These are phyloP conservation scores for Talaromyces funiculosus DNA, from an alignment of 2,329 filamentous ascomycete genomes.

Conservation along the genomic window DNA sequence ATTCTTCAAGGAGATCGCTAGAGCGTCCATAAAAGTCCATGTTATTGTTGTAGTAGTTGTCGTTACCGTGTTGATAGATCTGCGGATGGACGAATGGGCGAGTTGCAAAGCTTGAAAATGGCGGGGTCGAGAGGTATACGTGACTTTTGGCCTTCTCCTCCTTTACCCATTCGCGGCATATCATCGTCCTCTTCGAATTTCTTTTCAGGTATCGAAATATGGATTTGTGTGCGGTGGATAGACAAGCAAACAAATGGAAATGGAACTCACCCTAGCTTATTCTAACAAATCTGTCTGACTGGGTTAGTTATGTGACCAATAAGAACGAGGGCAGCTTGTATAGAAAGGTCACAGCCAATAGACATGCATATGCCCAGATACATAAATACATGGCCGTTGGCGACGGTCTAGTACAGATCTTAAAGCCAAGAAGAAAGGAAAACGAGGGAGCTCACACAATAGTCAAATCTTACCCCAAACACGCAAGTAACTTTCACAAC, in stretches of 20 bases:
- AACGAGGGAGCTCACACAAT: background rate
- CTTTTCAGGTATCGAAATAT: background rate
- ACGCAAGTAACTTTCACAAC: background rate
- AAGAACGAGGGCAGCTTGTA: background rate
- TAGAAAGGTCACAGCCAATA: background rate
- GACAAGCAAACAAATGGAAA: background rate
- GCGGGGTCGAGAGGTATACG: background rate
- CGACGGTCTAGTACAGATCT: background rate
- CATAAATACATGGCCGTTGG: background rate
- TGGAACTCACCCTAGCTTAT: background rate
- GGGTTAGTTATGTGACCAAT: background rate
- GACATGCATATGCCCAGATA: background rate
- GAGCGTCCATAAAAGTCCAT: too few relatives aligned
- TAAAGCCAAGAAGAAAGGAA: background rate
- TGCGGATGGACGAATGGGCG: background rate
- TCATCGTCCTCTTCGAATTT: background rate
- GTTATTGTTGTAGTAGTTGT: background rate
- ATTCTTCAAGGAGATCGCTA: background rate
- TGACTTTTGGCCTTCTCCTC: background rate
- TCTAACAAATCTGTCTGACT: background rate
- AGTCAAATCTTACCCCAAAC: background rate
- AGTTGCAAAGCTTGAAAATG: background rate
- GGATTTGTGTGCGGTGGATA: background rate
- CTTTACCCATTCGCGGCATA: background rate
- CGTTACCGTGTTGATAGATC: background rate